Conservation (phyloP, 768 basidiomycete genomes). For the Hebeloma cylindrosporum region DNA sequence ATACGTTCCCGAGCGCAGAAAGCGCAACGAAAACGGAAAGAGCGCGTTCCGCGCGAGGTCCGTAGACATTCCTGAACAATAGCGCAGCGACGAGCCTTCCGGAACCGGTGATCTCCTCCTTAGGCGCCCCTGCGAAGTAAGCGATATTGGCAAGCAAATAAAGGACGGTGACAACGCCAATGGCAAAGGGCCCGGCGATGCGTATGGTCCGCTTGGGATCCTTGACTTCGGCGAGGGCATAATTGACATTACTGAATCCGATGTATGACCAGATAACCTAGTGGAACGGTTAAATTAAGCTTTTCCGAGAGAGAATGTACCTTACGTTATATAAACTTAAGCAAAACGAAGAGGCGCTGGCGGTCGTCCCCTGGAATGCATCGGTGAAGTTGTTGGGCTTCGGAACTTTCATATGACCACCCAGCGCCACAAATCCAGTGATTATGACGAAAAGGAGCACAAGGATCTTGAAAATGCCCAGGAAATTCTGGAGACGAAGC, state of each 20-base stretch:
- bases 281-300: not conserved
- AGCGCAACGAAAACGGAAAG: conserved; percentile 44
- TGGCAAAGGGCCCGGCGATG: conserved; percentile 63
- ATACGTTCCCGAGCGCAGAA: conserved; percentile 59
- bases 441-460: conserved; percentile 47
- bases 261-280: conserved; percentile 53
- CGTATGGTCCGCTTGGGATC: conserved; percentile 63
- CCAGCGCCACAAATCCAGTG: conserved; percentile 48
- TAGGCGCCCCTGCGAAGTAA: conserved; percentile 68
- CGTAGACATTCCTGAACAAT: conserved; percentile 67
- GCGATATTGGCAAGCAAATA: conserved; percentile 66
- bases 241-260: conserved; percentile 70
- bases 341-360: conserved; percentile 49
- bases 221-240: conserved; percentile 61
- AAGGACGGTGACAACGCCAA: conserved; percentile 49
- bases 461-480: conserved; percentile 57
- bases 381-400: conserved; percentile 35
- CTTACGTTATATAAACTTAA: conserved; percentile 51
- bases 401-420: conserved; percentile 32
- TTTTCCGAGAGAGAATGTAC: not conserved
- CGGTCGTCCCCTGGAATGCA: conserved; percentile 44
- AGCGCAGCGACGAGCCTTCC: conserved; percentile 64
- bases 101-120: conserved; percentile 57
- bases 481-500: conserved; percentile 59
- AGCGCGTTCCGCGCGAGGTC: conserved; percentile 47